These are phyloP conservation scores for Amanita brunnescens DNA, from an alignment of 768 basidiomycete species.

Conservation along the genomic window DNA sequence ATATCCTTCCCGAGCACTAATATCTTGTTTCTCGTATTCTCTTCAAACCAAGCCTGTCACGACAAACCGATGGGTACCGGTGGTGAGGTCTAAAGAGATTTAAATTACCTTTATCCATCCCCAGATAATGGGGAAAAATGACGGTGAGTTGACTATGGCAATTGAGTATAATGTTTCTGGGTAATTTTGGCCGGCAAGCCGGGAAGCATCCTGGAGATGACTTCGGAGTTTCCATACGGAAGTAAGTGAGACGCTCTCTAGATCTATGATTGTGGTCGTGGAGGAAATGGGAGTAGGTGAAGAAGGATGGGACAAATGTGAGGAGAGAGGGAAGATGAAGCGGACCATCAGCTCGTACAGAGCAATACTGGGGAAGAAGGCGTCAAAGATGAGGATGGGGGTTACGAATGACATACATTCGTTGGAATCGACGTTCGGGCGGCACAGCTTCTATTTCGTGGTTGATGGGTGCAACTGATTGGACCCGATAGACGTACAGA, in stretches of 20 bases:
- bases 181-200: slow-evolving; percentile 71
- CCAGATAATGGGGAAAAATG: slow-evolving; percentile 81
- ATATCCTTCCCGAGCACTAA: slow-evolving; percentile 61
- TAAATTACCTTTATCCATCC: slow-evolving; percentile 64
- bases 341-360: slow-evolving; percentile 61
- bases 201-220: slow-evolving; percentile 70
- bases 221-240: slow-evolving; percentile 62
- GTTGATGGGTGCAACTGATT: slow-evolving; percentile 48
- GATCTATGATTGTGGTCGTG: slow-evolving; percentile 63
- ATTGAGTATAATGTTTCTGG: slow-evolving; percentile 68
- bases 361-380: slow-evolving; percentile 35
- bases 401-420: slow-evolving; percentile 46
- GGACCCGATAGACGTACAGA: slow-evolving; percentile 67
- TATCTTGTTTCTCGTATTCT: slow-evolving; percentile 69
- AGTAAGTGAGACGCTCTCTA: slow-evolving; percentile 50
- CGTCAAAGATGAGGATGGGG: not conserved
- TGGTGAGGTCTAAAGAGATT: not conserved
- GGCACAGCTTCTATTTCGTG: slow-evolving; percentile 52
- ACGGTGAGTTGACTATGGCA: slow-evolving; percentile 69
- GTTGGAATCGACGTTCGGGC: slow-evolving; percentile 48
- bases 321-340: slow-evolving; percentile 59
- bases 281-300: slow-evolving; percentile 48
- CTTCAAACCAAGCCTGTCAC: slow-evolving; percentile 66
- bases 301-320: slow-evolving; percentile 44
- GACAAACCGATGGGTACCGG: not conserved